These are phyloP conservation scores for Talaromyces funiculosus DNA, from an alignment of 2,329 filamentous ascomycete genomes.

Conservation along the genomic window DNA sequence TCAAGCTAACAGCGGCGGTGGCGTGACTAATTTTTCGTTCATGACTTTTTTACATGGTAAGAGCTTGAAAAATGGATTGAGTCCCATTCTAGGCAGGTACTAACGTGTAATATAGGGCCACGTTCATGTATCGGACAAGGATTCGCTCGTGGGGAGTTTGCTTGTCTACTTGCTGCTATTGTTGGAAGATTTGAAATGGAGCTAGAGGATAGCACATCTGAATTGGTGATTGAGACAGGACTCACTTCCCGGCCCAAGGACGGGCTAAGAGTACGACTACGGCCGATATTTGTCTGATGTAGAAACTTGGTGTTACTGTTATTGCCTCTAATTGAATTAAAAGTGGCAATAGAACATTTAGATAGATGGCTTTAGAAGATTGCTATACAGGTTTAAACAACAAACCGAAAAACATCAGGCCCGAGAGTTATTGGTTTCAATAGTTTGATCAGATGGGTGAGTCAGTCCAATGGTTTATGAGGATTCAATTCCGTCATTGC, in stretches of 20 bases:
- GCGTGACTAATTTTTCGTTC: conserved; percentile 63
- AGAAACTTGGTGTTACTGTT: too few relatives aligned
- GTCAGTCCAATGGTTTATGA: background rate
- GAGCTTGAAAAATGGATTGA: background rate
- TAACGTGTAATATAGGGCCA: conserved; percentile 8
- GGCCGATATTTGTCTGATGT: background rate
- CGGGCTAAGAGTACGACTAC: background rate
- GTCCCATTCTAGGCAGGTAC: background rate
- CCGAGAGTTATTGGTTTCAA: background rate
- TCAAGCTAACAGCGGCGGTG: conserved; percentile 57
- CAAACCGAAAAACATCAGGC: too few relatives aligned
- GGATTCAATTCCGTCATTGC: conserved; percentile 2
- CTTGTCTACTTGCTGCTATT: conserved; percentile 67
- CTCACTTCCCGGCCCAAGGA: conserved; percentile 8
- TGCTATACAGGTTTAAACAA: too few relatives aligned
- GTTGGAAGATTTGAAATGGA: conserved; percentile 62
- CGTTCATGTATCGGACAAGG: conserved; percentile 24
- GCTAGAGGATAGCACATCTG: conserved; percentile 24
- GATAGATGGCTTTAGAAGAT: too few relatives aligned
- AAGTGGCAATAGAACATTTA: too few relatives aligned
- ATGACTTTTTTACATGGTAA: conserved; percentile 72
- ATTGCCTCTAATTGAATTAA: too few relatives aligned
- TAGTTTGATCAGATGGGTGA: background rate
- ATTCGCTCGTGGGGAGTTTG: conserved; percentile 68
- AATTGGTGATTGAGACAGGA: conserved; percentile 8